phyloP scores from a whole-genome alignment of 2,329 filamentous ascomycete species.

The Sphaerulina vaccinii region DNA sequence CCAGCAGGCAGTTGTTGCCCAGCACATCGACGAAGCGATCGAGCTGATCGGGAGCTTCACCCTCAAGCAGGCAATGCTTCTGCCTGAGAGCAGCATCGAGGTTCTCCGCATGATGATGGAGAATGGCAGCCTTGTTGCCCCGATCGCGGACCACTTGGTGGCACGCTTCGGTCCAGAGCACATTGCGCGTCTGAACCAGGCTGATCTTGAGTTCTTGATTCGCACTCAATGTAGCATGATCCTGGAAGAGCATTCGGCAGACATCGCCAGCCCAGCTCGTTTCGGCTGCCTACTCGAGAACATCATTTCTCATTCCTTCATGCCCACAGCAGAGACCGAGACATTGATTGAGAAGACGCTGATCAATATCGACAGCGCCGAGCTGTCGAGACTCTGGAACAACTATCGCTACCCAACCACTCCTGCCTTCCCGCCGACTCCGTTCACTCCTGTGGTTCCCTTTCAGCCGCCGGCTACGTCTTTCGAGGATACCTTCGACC shows the following conservation, averaged over 20 bases:
- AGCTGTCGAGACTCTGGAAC: conserved; percentile 57
- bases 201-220: conserved; percentile 58
- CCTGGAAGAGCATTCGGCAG: conserved; percentile 46
- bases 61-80: conserved; percentile 52
- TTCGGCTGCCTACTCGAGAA: conserved; percentile 63
- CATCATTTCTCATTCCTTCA: conserved; percentile 52
- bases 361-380: conserved; percentile 51
- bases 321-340: conserved; percentile 57
- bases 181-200: conserved; percentile 55
- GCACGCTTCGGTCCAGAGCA: conserved; percentile 60
- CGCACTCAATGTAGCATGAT: conserved; percentile 59
- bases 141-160: conserved; percentile 60
- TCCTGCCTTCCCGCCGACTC: conserved; percentile 50
- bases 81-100: conserved; percentile 57
- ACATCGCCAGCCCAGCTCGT: conserved; percentile 58
- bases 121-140: conserved; percentile 61
- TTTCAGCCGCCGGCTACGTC: conserved; percentile 53
- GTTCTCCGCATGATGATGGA: conserved; percentile 65
- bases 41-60: conserved; percentile 65
- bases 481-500: conserved; percentile 82
- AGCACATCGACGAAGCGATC: conserved; percentile 84
- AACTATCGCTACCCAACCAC: conserved; percentile 53
- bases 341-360: conserved; percentile 59
- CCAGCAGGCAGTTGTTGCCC: conserved; percentile 56
- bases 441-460: conserved; percentile 47